These are phyloP conservation scores for Magnusiomyces tetraspermus DNA, from an alignment of 1,139 yeast species.

Conservation along the genomic window DNA sequence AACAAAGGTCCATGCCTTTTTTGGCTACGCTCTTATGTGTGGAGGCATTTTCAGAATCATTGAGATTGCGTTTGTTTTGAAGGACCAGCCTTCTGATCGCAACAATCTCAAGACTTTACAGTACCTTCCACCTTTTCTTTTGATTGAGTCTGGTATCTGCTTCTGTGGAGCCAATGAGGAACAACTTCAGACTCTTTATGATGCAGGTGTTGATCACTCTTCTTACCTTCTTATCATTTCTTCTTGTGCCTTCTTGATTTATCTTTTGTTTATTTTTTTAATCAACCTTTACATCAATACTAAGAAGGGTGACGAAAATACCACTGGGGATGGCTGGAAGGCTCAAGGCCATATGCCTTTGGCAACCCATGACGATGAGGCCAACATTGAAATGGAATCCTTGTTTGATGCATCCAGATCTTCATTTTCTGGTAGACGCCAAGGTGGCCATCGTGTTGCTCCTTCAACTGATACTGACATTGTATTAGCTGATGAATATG, in stretches of 20 bases:
- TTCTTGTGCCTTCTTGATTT: constrained; percentile 65
- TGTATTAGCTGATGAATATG: constrained; percentile 13
- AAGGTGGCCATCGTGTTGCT: neutral
- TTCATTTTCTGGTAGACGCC: neutral
- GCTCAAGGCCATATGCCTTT: constrained; percentile 12
- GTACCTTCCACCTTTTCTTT: constrained; percentile 70
- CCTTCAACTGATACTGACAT: constrained; percentile 6
- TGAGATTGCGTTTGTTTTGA: constrained; percentile 64
- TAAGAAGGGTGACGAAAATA: constrained; percentile 1
- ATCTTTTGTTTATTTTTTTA: constrained; percentile 53
- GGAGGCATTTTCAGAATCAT: constrained; percentile 69
- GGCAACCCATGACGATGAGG: constrained; percentile 9
- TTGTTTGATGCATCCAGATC: constrained; percentile 10
- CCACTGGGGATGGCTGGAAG: constrained; percentile 12
- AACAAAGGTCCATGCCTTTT: constrained; percentile 78
- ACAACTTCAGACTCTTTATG: constrained; percentile 60
- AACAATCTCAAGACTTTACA: constrained; percentile 62
- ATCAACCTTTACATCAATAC: constrained; percentile 40
- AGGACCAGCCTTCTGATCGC: constrained; percentile 36
- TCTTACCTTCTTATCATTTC: constrained; percentile 67
- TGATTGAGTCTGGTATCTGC: constrained; percentile 65
- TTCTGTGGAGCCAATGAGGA: constrained; percentile 94
- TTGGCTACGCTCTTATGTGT: constrained; percentile 68
- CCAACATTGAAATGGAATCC: constrained; percentile 14
- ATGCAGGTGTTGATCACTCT: constrained; percentile 74